Percentiles rank a stretch among this genome's conserved stretches.
These are phyloP conservation scores for Daedaleopsis nitida DNA, from an alignment of 768 basidiomycete genomes.

Conservation along the genomic window DNA sequence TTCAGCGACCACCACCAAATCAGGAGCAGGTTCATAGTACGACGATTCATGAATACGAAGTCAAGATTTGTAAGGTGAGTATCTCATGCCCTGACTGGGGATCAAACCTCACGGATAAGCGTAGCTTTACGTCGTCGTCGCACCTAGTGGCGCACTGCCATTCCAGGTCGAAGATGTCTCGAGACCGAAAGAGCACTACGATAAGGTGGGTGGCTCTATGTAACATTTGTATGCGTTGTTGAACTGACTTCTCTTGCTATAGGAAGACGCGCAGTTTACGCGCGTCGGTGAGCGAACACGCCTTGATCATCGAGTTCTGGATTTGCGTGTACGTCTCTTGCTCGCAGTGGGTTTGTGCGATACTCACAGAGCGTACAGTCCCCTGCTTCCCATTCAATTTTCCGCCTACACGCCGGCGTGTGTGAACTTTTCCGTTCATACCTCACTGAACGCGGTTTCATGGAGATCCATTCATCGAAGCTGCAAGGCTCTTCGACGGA, in stretches of 20 bases:
- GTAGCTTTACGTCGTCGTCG: slow-evolving; percentile 28
- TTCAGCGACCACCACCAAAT: slow-evolving; percentile 75
- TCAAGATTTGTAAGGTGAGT: slow-evolving; percentile 77
- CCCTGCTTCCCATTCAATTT: slow-evolving; percentile 92
- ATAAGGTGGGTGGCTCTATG: slow-evolving; percentile 8
- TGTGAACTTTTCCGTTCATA: slow-evolving; percentile 85
- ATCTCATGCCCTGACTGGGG: neutral
- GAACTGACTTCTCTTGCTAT: slow-evolving; percentile 57
- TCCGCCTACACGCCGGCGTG: slow-evolving; percentile 85
- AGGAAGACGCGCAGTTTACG: slow-evolving; percentile 58
- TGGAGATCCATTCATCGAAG: slow-evolving; percentile 96
- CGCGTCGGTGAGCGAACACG: slow-evolving; percentile 90
- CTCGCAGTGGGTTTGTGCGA: neutral
- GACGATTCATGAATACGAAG: slow-evolving; percentile 83
- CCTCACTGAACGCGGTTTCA: slow-evolving; percentile 72
- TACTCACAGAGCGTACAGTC: slow-evolving; percentile 29
- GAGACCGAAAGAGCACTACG: slow-evolving; percentile 16
- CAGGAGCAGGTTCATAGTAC: slow-evolving; percentile 74
- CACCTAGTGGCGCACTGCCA: slow-evolving; percentile 28
- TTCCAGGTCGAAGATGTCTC: slow-evolving; percentile 36
- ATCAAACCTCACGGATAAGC: neutral
- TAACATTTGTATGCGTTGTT: neutral
- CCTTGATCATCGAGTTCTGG: slow-evolving; percentile 89
- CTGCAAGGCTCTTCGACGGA: slow-evolving; percentile 96
- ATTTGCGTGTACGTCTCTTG: slow-evolving; percentile 72